Evolutionary conservation across 306 rosid genomes (phyloP), one percentile per base, ranked within the genome.

Genomic region (Rosa rugosa): DNA sequence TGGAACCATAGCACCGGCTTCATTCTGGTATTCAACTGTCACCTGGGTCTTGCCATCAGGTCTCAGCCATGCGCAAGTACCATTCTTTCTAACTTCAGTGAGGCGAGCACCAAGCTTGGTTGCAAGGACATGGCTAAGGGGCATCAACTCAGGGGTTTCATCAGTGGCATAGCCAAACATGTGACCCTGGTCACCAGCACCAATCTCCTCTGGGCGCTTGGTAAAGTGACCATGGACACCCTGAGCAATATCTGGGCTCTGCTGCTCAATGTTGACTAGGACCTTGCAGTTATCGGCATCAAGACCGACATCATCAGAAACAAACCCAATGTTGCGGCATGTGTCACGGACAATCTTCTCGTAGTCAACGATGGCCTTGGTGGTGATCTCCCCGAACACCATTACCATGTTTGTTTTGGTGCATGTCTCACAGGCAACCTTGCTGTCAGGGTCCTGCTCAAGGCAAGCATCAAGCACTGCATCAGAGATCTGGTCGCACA

Each of bases 111-210:
- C 99, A 17, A 96, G 84, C 81, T 96, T 96, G 71, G 99, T 96
- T 34, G 99, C 98, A 47, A 96, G 98, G 83, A 96, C 99, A 63
- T 96, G 99, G 83, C 88, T 96, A 70, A 96, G 88, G 2, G 99
- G 99, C 99, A 96, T 96, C 64, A 72, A 71, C 68, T 96, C 99
- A 20, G 98, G 98, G 85, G 99, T 96, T 75, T 96, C 99, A 80
- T 96, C 99, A 17, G 99, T 96, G 77, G 99, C 99, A 86, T 96
- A 96, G 12, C 99, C 99, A 87, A 96, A 96, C 99, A 96, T 96
- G 85, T 93, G 99, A 75, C 99, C 99, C 81, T 96, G 99, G 84
- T 96, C 99, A 84, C 99, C 99, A 60, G 99, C 99, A 77, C 99
- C 99, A 60, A 96, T 91, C 84, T 96, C 99, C 92, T 96, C 99